A percentile compares a stretch with the other conserved stretches of the same genome.
Evolutionary conservation across 257 asterid genomes (phyloP).

Genomic region (Rubia yunnanensis): DNA sequence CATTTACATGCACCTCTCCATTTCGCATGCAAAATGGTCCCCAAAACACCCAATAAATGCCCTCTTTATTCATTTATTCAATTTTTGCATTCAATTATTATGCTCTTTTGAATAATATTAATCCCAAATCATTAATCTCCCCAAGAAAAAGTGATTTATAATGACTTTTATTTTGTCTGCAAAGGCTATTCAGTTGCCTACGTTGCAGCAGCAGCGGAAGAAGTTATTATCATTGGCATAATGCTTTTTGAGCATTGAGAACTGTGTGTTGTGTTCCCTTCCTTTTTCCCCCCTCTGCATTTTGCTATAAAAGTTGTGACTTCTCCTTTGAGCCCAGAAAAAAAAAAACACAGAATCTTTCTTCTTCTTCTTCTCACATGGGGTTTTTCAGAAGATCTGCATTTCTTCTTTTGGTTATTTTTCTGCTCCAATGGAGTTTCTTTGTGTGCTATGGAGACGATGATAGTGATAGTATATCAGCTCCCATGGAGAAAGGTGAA

Average conservation of each 20-base stretch:
- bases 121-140: constrained; percentile 8
- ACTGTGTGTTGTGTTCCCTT: constrained; percentile 30
- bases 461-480: constrained; percentile 20
- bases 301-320: constrained; percentile 36
- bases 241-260: constrained; percentile 36
- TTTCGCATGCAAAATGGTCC: constrained; percentile 40
- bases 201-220: constrained; percentile 21
- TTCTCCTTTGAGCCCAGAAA: not conserved
- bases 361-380: constrained; percentile 25
- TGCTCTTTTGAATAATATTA: not conserved
- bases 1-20: constrained; percentile 36
- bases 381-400: constrained; percentile 18
- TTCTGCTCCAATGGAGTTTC: constrained; percentile 17
- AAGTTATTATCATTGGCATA: constrained; percentile 28
- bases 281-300: constrained; percentile 20
- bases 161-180: constrained; percentile 10
- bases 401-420: constrained; percentile 21
- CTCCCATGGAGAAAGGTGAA: constrained; percentile 69
- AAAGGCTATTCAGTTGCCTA: constrained; percentile 6
- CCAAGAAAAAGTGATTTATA: constrained; percentile 16
- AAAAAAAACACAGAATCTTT: constrained; percentile 1
- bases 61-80: not conserved
- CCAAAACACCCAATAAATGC: constrained; percentile 24
- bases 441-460: constrained; percentile 49
- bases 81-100: not conserved